These are phyloP conservation scores for Thalia dealbata DNA, from an alignment of 176 grass and related monocot genomes.

Conservation along the genomic window DNA sequence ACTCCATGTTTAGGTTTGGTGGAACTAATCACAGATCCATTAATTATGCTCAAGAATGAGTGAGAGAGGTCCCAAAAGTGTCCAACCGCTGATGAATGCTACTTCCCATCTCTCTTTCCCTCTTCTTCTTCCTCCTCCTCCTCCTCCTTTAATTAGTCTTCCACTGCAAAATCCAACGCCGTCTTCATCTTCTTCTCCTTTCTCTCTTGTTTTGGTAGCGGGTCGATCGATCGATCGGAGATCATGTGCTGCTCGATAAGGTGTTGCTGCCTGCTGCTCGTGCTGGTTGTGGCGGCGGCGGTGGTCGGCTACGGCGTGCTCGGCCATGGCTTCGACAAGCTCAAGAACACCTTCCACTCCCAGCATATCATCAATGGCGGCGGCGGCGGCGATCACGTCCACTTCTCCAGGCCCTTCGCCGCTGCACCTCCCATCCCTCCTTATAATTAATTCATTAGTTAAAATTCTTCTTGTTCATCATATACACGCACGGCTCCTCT, in stretches of 20 bases:
- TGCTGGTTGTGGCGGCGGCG: neutral
- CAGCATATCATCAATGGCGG: too few species aligned
- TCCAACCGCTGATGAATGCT: too few species aligned
- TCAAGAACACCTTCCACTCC: slow-evolving; percentile 8
- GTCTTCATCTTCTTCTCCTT: neutral
- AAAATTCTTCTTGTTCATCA: too few species aligned
- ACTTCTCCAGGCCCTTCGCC: neutral
- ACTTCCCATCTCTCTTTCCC: too few species aligned
- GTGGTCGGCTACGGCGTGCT: slow-evolving; percentile 6
- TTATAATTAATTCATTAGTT: neutral
- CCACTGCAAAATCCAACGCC: neutral
- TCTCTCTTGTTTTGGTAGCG: neutral
- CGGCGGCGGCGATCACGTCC: neutral
- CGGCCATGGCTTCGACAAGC: slow-evolving; percentile 16
- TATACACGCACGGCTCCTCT: too few species aligned
- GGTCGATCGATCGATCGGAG: neutral
- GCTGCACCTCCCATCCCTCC: neutral
- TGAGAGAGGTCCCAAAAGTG: too few species aligned
- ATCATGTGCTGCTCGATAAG: slow-evolving; percentile 5
- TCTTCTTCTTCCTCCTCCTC: neutral
- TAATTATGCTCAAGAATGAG: too few species aligned
- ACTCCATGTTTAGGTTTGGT: too few species aligned
- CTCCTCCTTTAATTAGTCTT: neutral
- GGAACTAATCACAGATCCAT: too few species aligned
- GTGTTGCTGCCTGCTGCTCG: slow-evolving; percentile 11